phyloP scores from a whole-genome alignment of 768 basidiomycete species.

The Naganishia vaughanmartiniae region DNA sequence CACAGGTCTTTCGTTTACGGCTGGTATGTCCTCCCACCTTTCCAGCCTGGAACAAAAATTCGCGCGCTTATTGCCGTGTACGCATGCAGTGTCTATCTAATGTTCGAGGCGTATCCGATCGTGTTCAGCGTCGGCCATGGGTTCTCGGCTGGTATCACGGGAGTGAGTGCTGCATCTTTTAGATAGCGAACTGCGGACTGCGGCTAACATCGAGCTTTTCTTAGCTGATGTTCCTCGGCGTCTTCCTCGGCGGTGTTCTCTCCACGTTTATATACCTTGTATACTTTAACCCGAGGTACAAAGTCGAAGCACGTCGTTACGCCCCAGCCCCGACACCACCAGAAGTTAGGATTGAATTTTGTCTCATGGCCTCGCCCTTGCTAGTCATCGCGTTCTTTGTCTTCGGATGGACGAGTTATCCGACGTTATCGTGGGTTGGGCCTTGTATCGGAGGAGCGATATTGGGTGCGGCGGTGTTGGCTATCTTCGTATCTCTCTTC shows the following conservation, averaged over 20 bases:
- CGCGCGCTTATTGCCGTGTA: not conserved
- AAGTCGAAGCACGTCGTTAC: slow-evolving; percentile 39
- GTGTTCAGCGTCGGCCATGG: slow-evolving; percentile 50
- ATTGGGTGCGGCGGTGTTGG: slow-evolving; percentile 45
- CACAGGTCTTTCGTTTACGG: slow-evolving; percentile 39
- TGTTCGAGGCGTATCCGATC: slow-evolving; percentile 52
- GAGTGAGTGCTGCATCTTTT: slow-evolving; percentile 23
- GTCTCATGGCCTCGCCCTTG: slow-evolving; percentile 48
- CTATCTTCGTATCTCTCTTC: slow-evolving; percentile 49
- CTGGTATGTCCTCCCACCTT: slow-evolving; percentile 19
- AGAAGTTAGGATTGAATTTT: slow-evolving; percentile 51
- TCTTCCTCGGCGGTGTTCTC: slow-evolving; percentile 42
- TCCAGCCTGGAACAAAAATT: not conserved
- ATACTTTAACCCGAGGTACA: slow-evolving; percentile 51
- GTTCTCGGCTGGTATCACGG: slow-evolving; percentile 48
- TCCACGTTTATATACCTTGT: slow-evolving; percentile 42
- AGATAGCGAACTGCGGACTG: not conserved
- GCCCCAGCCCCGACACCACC: slow-evolving; percentile 46
- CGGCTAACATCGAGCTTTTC: not conserved
- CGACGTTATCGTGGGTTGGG: slow-evolving; percentile 50
- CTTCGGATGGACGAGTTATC: slow-evolving; percentile 54
- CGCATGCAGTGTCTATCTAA: slow-evolving; percentile 49
- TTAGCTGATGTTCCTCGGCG: slow-evolving; percentile 49
- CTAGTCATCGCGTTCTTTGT: slow-evolving; percentile 53
- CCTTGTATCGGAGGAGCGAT: slow-evolving; percentile 46